These are phyloP conservation scores for Paramyrothecium sp. DNA, from an alignment of 2,329 filamentous ascomycete genomes.

Conservation along the genomic window DNA sequence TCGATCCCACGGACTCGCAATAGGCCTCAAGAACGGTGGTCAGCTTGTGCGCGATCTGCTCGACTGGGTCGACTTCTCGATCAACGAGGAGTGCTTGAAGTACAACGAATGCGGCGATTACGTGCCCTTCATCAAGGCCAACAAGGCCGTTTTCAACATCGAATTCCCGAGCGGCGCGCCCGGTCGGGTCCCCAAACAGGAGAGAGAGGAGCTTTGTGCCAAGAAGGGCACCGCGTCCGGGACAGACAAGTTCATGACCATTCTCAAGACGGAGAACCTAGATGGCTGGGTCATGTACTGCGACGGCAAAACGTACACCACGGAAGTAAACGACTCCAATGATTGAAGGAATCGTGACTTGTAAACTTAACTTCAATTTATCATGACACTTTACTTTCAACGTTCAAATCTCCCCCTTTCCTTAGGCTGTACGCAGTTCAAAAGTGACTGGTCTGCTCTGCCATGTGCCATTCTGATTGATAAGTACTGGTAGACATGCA, in stretches of 20 bases:
- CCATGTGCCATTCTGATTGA: too few relatives aligned
- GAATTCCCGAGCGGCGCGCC: slow-evolving; percentile 61
- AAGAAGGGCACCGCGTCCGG: slow-evolving; percentile 32
- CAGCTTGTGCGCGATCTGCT: slow-evolving; percentile 52
- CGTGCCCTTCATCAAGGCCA: slow-evolving; percentile 53
- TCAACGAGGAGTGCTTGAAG: slow-evolving; percentile 69
- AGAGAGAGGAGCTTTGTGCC: slow-evolving; percentile 43
- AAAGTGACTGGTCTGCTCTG: too few relatives aligned
- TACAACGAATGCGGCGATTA: slow-evolving; percentile 60
- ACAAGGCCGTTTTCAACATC: slow-evolving; percentile 71
- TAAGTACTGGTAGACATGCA: too few relatives aligned
- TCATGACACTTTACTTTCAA: too few relatives aligned
- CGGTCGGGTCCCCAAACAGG: slow-evolving; percentile 26
- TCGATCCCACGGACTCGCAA: slow-evolving; percentile 51
- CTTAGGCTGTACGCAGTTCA: too few relatives aligned
- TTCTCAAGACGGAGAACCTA: slow-evolving; percentile 64
- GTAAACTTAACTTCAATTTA: too few relatives aligned
- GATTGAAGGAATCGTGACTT: too few relatives aligned
- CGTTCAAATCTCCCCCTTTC: too few relatives aligned
- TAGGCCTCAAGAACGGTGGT: slow-evolving; percentile 69
- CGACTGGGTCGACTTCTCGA: slow-evolving; percentile 58
- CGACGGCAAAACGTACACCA: slow-evolving; percentile 27
- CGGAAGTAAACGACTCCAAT: slow-evolving; percentile 13
- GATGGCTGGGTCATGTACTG: slow-evolving; percentile 64
- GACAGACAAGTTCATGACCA: slow-evolving; percentile 56